Evolutionary conservation across 148 eudicot genomes (phyloP), one percentile per base, ranked within the genome.

Genomic region (Polygonum aviculare): DNA sequence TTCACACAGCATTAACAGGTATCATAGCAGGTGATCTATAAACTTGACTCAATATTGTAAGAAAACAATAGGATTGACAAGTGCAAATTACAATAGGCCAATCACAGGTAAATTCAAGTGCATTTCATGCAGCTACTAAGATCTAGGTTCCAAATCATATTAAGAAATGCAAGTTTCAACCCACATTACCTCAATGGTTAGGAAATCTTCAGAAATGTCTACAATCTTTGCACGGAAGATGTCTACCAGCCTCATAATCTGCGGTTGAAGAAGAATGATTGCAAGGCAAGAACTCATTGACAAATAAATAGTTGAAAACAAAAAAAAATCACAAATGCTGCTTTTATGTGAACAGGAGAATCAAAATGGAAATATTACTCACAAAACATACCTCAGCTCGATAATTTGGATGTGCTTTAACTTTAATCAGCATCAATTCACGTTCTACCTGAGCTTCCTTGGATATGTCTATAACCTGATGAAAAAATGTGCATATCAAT

Each of bases 181-280:
- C 14, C 4, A 41, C 35, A 71, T 84, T 79, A 88, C 92, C 92
- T 88, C 92, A 72, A 88, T 83, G 51, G 92, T 86, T n/a, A 88
- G 69, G 71, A 80, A 77, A 50, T 86, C 82, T 73, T 86, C 88
- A 39, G 92, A 85, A 75, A 87, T 86, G 76, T 88, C 92, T 60
- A 88, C 89, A 77, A 85, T 86, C 85, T 72, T 88, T 54, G 92
- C 92, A 80, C 92, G 84, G 54, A 88, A 86, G 77, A 88, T 83
- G 83, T 86, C 91, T 78, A 84, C 91, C 85, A 88, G 75, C 91
- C 91, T 83, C 88, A 83, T 86, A 74, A 88, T 80, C 89, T 88
- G 85, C 79, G 83, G 54, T 22, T 47, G 16, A 38, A 54, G 41
- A 19, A 40, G n/a, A 52, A 19, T 26, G 54, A 54, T 72, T 73